These are phyloP conservation scores for Lentinula sp. DNA, from an alignment of 768 basidiomycete genomes.

Conservation along the genomic window DNA sequence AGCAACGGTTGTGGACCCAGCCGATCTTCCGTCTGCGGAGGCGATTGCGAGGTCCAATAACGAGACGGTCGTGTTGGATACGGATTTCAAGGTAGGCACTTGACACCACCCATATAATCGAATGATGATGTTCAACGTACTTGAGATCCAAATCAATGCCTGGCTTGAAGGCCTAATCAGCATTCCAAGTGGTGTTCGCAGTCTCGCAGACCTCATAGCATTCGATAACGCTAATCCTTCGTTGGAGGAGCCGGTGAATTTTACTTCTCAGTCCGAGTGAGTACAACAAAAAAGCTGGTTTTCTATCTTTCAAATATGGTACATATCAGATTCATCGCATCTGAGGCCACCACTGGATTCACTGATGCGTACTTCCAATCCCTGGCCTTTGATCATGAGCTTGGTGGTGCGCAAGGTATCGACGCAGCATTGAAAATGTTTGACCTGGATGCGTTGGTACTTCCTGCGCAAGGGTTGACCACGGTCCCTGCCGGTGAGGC, in stretches of 20 bases:
- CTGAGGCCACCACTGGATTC: conserved; percentile 34
- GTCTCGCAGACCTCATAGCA: conserved; percentile 48
- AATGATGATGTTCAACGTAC: background rate
- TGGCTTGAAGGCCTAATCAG: conserved; percentile 40
- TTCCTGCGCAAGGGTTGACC: conserved; percentile 35
- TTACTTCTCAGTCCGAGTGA: conserved; percentile 30
- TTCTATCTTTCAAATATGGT: too few relatives aligned
- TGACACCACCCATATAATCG: background rate
- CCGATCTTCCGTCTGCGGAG: conserved; percentile 32
- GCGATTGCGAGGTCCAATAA: conserved; percentile 31
- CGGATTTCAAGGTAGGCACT: conserved; percentile 52
- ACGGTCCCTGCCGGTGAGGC: conserved; percentile 30
- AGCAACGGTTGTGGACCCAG: conserved; percentile 41
- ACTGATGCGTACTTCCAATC: conserved; percentile 38
- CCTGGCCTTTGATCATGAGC: conserved; percentile 35
- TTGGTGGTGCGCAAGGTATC: conserved; percentile 47
- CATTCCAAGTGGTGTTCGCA: conserved; percentile 52
- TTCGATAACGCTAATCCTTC: conserved; percentile 49
- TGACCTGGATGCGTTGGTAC: conserved; percentile 45
- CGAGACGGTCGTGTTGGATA: conserved; percentile 46
- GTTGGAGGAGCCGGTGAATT: conserved; percentile 38
- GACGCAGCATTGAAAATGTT: conserved; percentile 41
- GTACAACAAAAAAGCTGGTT: conserved; percentile 5
- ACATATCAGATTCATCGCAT: conserved; percentile 24
- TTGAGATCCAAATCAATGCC: conserved; percentile 45